phyloP scores from a whole-genome alignment of 805 yeast genomes.

The Lachancea sp. region DNA sequence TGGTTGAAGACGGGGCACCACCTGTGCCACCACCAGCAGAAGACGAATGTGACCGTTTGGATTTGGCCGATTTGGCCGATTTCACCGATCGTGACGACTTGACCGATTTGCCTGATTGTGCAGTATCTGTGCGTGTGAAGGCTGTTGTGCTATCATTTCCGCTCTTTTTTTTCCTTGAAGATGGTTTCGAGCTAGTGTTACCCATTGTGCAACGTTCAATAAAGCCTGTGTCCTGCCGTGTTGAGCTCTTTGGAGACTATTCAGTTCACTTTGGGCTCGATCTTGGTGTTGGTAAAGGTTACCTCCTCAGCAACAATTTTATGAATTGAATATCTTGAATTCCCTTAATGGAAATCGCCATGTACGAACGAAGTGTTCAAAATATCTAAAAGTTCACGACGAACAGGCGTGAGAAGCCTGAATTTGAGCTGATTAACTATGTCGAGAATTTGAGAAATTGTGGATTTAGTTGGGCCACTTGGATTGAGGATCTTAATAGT shows the following conservation, averaged over 20 bases:
- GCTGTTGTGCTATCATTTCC: constrained; percentile 31
- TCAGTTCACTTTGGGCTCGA: not conserved
- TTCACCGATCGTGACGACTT: constrained; percentile 40
- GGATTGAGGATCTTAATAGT: no score
- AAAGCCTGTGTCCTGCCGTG: no score
- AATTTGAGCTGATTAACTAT: no score
- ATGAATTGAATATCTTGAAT: not conserved
- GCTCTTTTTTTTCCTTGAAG: constrained; percentile 7
- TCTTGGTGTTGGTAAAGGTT: not conserved
- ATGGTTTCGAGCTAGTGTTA: constrained; percentile 43
- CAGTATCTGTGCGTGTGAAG: constrained; percentile 50
- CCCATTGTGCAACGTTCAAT: constrained; percentile 36
- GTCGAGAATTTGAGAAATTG: no score
- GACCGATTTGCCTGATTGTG: constrained; percentile 42
- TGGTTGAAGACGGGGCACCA: no score
- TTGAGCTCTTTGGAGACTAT: no score
- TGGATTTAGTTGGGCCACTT: no score
- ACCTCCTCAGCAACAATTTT: constrained; percentile 1
- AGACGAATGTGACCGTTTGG: constrained; percentile 13
- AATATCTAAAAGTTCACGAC: not conserved
- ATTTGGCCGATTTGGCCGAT: constrained; percentile 31
- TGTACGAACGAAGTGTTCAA: not conserved
- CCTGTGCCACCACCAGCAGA: not conserved
- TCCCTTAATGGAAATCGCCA: not conserved
- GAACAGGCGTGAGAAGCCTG: not conserved